Conservation (phyloP, 2,329 filamentous ascomycete species). For the Cladophialophora carrionii region DNA sequence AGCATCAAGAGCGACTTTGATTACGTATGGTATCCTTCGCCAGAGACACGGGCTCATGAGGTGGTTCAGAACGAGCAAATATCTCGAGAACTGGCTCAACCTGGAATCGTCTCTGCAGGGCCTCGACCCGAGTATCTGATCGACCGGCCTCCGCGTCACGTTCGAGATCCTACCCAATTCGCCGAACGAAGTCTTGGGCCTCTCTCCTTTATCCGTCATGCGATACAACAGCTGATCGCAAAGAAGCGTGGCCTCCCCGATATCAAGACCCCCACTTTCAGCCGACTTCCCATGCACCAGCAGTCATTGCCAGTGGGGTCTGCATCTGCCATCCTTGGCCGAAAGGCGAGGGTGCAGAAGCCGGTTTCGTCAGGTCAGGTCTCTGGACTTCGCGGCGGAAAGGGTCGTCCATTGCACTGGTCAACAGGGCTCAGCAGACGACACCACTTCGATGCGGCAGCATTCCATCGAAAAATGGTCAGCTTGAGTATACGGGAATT, state of each 20-base stretch:
- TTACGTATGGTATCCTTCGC: constrained; percentile 34
- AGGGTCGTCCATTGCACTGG: background rate
- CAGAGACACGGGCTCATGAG: constrained; percentile 35
- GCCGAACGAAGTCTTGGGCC: constrained; percentile 9
- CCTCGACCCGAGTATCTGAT: constrained; percentile 28
- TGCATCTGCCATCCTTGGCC: constrained; percentile 9
- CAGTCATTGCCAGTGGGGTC: background rate
- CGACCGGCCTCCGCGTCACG: constrained; percentile 34
- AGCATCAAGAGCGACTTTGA: constrained; percentile 31
- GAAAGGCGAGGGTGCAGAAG: constrained; percentile 22
- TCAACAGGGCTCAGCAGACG: background rate
- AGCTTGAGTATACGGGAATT: background rate
- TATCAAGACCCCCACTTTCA: background rate
- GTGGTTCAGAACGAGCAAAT: constrained; percentile 33
- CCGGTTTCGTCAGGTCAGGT: background rate
- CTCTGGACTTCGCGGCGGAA: constrained; percentile 23
- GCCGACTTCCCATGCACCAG: background rate
- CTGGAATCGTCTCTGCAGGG: constrained; percentile 31
- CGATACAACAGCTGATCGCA: constrained; percentile 13
- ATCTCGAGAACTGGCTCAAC: constrained; percentile 28
- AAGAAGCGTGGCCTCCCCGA: constrained; percentile 1
- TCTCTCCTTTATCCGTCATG: constrained; percentile 10
- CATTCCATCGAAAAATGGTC: constrained; percentile 1
- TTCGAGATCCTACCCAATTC: constrained; percentile 21
- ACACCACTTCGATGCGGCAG: constrained; percentile 8